Conservation (phyloP, 495 filamentous ascomycete genomes). For the Hypomontagnella monticulosa region DNA sequence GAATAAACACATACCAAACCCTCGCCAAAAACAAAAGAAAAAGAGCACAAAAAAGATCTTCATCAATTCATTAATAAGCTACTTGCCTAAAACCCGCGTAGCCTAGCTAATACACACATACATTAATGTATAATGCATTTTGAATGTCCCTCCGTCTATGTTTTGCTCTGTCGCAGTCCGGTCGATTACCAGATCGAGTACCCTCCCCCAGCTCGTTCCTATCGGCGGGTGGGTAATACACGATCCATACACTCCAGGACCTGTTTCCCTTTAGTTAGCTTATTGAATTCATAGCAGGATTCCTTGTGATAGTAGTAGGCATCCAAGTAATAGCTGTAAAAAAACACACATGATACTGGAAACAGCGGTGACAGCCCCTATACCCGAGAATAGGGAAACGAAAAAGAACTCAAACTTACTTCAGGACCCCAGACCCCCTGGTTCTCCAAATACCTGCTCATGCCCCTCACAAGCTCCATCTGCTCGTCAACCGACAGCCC, state of each 20-base stretch:
- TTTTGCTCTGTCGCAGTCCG: too few species aligned
- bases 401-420: slow-evolving; percentile 53
- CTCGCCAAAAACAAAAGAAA: slow-evolving; percentile 5
- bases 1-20: neutral
- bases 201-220: slow-evolving; percentile 16
- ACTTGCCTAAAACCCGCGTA: slow-evolving; percentile 24
- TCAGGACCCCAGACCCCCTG: slow-evolving; percentile 75
- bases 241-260: slow-evolving; percentile 44
- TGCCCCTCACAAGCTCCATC: slow-evolving; percentile 82
- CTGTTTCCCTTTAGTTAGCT: slow-evolving; percentile 20
- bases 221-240: slow-evolving; percentile 37
- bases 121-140: neutral
- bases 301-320: too few species aligned
- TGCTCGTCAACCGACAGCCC: slow-evolving; percentile 86
- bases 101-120: slow-evolving; percentile 15
- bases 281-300: neutral
- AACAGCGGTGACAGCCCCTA: too few species aligned
- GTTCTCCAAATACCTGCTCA: slow-evolving; percentile 87
- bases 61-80: slow-evolving; percentile 41
- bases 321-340: too few species aligned
- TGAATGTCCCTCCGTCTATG: slow-evolving; percentile 3
- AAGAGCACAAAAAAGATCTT: slow-evolving; percentile 8
- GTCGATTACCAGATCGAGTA: slow-evolving; percentile 4
- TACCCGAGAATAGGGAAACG: too few species aligned
- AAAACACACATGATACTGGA: too few species aligned